Base-by-base conservation (phyloP, 2,329 filamentous ascomycete species). In the Ascosphaera apis region DNA sequence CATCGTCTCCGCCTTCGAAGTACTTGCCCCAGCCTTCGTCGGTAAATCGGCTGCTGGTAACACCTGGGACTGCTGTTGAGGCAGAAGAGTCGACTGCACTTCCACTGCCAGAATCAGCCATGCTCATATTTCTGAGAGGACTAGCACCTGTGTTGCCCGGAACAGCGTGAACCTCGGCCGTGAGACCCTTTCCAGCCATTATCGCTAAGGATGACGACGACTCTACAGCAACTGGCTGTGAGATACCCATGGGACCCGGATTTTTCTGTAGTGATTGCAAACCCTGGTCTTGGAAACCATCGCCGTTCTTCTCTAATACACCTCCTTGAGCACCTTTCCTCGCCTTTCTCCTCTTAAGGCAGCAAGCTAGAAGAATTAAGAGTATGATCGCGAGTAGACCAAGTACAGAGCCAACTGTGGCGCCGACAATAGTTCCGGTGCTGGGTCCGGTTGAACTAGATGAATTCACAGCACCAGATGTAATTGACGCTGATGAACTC, bases 371-470 rank as follows among this genome's bases (percentile, higher is more conserved):
- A 15, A 93, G 63, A n/a, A 82, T 50, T 1, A 79, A 52, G 17
- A 78, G 63, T n/a, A 91, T 59, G 4, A 92, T 50, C 1, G 72
- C 56, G 15, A 76, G 72, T 36, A 82, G 60, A 13, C 78, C 82
- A 36, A 79, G 67, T 15, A 92, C 72, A n/a, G 75, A 72, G 9
- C 84, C 83, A 1, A 95, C 64, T 0, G 79, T 79, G 35, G 80
- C 79, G 23, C 80, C 84, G 1, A 93, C 65, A 18, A 92, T 76
- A 5, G 71, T 71, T 44, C 63, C 55, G 16, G 48, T 45, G 23
- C 35, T 47, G 28, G 48, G 42, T 25, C 40, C 44, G 19, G 47
- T 51, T 16, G 51, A 41, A 17, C 46, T 43, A 40, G 49, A 51
- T 28, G 56, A 53, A 16, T 51, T 48, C 17, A 51, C 41, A n/a